A percentile compares a stretch with the other conserved stretches of the same genome.
Evolutionary conservation across 495 filamentous ascomycete species (phyloP).

Genomic region (Cenococcum geophilum): DNA sequence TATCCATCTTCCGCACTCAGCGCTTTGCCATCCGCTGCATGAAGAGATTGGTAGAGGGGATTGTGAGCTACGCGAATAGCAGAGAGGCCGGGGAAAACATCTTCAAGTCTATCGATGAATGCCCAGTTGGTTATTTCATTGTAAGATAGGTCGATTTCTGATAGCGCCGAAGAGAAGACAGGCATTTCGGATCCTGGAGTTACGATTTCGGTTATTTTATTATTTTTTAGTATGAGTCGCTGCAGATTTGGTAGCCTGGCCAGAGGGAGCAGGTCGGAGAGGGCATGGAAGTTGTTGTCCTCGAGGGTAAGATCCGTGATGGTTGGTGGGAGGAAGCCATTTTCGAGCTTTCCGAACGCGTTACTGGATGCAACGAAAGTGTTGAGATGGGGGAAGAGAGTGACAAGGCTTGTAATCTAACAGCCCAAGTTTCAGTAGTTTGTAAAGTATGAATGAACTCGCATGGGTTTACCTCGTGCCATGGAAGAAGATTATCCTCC

Average conservation of each 20-base stretch:
- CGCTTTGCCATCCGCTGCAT: slow-evolving; percentile 38
- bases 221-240: slow-evolving; percentile 43
- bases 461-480: slow-evolving; percentile 54
- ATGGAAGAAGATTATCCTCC: slow-evolving; percentile 63
- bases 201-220: slow-evolving; percentile 40
- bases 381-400: slow-evolving; percentile 53
- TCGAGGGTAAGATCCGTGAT: slow-evolving; percentile 64
- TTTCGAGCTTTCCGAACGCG: slow-evolving; percentile 35
- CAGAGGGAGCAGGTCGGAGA: slow-evolving; percentile 47
- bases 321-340: slow-evolving; percentile 34
- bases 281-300: slow-evolving; percentile 61
- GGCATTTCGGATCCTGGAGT: neutral
- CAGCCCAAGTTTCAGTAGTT: too few species aligned
- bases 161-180: slow-evolving; percentile 34
- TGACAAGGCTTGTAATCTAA: slow-evolving; percentile 39
- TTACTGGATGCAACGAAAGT: slow-evolving; percentile 55
- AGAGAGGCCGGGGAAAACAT: slow-evolving; percentile 61
- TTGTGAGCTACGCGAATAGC: slow-evolving; percentile 76
- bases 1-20: slow-evolving; percentile 66
- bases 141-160: slow-evolving; percentile 72
- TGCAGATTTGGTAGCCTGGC: slow-evolving; percentile 53
- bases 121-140: slow-evolving; percentile 66
- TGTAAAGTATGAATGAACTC: too few species aligned
- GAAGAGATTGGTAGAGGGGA: slow-evolving; percentile 57
- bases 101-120: slow-evolving; percentile 60